Base-by-base conservation (phyloP, 2,329 filamentous ascomycete species). In the Davidsoniella australis region DNA sequence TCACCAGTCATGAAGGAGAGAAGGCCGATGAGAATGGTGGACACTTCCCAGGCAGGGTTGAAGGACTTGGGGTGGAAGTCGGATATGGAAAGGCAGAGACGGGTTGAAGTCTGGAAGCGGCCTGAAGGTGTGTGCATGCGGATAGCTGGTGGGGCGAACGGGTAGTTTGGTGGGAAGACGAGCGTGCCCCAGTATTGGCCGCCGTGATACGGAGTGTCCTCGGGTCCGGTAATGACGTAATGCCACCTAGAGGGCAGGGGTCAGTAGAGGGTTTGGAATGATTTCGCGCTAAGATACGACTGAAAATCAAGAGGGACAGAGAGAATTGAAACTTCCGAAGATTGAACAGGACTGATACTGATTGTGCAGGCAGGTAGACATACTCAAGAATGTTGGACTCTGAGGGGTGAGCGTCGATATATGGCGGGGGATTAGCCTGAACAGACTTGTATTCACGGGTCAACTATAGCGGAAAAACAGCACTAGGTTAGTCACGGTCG, bases 111-210 rank as follows among this genome's bases (percentile, higher is more conserved):
- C 63, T 94, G 86, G 68, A 98, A 98, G 60, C 91, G 85, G 52
- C 91, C 91, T 10, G 82, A 89, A 1, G 91, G 91, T 0, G 91
- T 98, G 70, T 96, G 91, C 91, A 98, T 98, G 61, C 89, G 86
- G 64, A 98, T 98, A 2, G 91, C 87, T 4, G 91, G 91, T 29
- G 91, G 91, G 10, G 88, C 89, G 65, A 95, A 98, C 23, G 91
- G 91, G 63, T 98, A 98, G 69, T 95, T 88, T 7, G 88, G 77
- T 14, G 91, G 91, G 64, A 98, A 98, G 56, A 93, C 80, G 46
- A 98, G 73, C 1, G 89, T 95, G 44, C 91, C 91, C 91, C 91
- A 98, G 70, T 96, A 98, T 64, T 98, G 91, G 42, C 91, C 91
- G 60, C 81, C 80, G 59, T 93, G 78, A 63, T 98, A 98, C 2